Conservation (phyloP, 202 grass and related monocot genomes). For the Panicum virgatum region DNA sequence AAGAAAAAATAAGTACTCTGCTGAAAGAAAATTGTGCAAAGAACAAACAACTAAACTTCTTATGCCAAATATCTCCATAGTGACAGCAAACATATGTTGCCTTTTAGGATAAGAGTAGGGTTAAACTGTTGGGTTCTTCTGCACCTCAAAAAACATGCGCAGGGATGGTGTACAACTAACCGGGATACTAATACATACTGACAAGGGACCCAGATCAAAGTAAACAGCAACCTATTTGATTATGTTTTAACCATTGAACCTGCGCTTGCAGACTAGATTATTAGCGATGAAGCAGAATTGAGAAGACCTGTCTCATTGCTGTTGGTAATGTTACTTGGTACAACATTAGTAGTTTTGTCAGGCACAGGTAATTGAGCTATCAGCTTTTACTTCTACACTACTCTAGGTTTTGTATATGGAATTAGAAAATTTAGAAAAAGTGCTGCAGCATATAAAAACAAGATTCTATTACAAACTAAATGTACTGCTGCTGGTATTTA, state of each 20-base stretch:
- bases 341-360: neutral
- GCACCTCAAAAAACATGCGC: neutral
- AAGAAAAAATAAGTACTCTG: neutral
- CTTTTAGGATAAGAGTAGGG: neutral
- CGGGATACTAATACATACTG: neutral
- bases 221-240: neutral
- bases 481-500: slow-evolving; percentile 22
- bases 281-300: slow-evolving; percentile 7
- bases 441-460: slow-evolving; percentile 3
- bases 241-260: neutral
- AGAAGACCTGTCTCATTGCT: neutral
- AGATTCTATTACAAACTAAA: slow-evolving; percentile 20
- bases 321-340: slow-evolving; percentile 18
- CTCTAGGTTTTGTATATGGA: neutral
- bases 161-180: neutral
- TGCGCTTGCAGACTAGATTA: slow-evolving; percentile 8
- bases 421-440: slow-evolving; percentile 18
- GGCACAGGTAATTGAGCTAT: neutral
- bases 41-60: neutral
- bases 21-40: neutral
- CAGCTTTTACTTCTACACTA: slow-evolving; percentile 5
- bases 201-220: neutral
- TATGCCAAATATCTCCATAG: slow-evolving; percentile 4
- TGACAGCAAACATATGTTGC: neutral
- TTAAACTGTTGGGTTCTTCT: neutral